Evolutionary conservation across 257 asterid species (phyloP).

Genomic region (Solanum sitiens): DNA sequence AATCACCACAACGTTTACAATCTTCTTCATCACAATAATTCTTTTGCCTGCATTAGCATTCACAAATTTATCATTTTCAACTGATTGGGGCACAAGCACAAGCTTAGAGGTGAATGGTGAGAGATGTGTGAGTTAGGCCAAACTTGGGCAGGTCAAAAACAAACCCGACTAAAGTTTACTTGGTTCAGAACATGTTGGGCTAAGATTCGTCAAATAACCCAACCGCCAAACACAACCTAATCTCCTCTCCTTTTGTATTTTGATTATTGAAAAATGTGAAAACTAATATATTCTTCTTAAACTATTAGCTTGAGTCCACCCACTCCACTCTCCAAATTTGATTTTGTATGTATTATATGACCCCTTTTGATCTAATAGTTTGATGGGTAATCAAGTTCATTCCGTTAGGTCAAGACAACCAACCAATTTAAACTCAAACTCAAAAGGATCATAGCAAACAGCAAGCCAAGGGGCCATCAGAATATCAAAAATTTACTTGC

Average conservation of each 20-base stretch:
- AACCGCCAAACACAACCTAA: background rate
- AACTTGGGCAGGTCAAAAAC: background rate
- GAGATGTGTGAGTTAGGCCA: background rate
- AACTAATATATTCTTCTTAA: background rate
- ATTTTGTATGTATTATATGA: background rate
- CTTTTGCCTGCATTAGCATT: constrained; percentile 46
- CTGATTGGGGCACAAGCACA: background rate
- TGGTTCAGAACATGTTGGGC: background rate
- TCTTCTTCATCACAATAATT: constrained; percentile 83
- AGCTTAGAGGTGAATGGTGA: too few relatives aligned
- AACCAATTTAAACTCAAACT: background rate
- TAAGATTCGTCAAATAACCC: too few relatives aligned
- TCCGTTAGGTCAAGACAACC: background rate
- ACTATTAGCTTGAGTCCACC: background rate
- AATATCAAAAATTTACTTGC: background rate
- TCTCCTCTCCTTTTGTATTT: background rate
- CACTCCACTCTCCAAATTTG: background rate
- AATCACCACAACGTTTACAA: constrained; percentile 65
- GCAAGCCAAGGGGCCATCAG: background rate
- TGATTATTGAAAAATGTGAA: background rate
- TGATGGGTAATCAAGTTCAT: background rate
- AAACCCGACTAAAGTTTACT: background rate
- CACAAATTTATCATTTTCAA: background rate
- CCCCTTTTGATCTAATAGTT: background rate
- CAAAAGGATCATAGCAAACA: background rate